These are phyloP conservation scores for Aaosphaeria pasadenensis DNA, from an alignment of 2,329 filamentous ascomycete genomes.

Conservation along the genomic window DNA sequence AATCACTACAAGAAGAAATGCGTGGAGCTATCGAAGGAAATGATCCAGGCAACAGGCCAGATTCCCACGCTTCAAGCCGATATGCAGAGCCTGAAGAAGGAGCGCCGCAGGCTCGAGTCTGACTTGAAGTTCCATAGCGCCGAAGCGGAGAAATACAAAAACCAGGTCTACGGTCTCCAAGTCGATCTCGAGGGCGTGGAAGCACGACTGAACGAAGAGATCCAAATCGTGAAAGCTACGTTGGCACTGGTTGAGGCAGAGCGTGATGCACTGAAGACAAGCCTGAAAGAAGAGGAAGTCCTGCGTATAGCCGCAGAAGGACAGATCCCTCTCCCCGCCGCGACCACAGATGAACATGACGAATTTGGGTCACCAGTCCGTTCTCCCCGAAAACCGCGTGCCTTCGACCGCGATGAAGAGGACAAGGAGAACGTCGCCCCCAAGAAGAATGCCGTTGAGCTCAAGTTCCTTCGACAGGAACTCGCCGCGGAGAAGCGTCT, in stretches of 20 bases:
- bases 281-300: conserved; percentile 70
- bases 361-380: conserved; percentile 63
- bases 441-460: conserved; percentile 44
- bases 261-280: conserved; percentile 69
- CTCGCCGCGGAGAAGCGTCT: conserved; percentile 54
- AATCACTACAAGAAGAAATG: conserved; percentile 22
- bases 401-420: conserved; percentile 40
- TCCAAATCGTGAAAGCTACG: conserved; percentile 61
- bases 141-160: conserved; percentile 35
- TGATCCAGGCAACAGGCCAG: conserved; percentile 14
- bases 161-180: conserved; percentile 43
- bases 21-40: conserved; percentile 22
- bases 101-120: conserved; percentile 23
- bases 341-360: conserved; percentile 52
- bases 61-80: conserved; percentile 27
- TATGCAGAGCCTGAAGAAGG: conserved; percentile 24
- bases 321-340: conserved; percentile 60
- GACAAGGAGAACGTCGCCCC: conserved; percentile 48
- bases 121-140: conserved; percentile 30
- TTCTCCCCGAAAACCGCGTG: conserved; percentile 43
- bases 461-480: conserved; percentile 50
- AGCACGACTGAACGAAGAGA: conserved; percentile 63
- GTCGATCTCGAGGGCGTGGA: conserved; percentile 58
- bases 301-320: conserved; percentile 71
- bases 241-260: conserved; percentile 69